These are phyloP conservation scores for Vitis riparia DNA, from an alignment of 164 flowering plant species.

Conservation along the genomic window DNA sequence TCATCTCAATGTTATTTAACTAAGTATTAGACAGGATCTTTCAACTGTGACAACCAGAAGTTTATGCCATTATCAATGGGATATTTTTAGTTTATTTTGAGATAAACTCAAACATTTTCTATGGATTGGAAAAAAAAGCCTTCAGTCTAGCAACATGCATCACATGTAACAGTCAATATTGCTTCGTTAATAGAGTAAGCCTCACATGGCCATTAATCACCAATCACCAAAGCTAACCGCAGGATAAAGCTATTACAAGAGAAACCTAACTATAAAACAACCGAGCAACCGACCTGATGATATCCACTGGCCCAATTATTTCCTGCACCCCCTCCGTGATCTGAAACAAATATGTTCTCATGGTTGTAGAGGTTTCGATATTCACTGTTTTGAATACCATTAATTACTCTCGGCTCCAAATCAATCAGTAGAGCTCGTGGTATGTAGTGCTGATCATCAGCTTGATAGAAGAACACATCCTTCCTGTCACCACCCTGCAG, in stretches of 20 bases:
- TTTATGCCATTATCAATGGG: no score
- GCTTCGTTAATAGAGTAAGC: no score
- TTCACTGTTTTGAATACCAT: slow-evolving; percentile 94
- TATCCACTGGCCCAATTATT: slow-evolving; percentile 99
- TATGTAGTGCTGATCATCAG: slow-evolving; percentile 98
- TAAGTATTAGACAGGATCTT: no score
- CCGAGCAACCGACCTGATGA: slow-evolving; percentile 55
- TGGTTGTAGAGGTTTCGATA: slow-evolving; percentile 95
- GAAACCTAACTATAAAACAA: not conserved
- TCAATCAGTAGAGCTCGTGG: slow-evolving; percentile 93
- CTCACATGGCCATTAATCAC: no score
- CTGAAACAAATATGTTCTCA: slow-evolving; percentile 86
- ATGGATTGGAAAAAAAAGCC: no score
- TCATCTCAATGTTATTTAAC: no score
- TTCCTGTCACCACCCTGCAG: slow-evolving; percentile 97
- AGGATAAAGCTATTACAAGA: not conserved
- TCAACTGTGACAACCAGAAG: no score
- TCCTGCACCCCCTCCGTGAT: slow-evolving; percentile 99
- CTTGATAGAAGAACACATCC: slow-evolving; percentile 99
- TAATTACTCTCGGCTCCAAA: slow-evolving; percentile 96
- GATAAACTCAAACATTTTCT: no score
- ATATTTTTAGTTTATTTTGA: no score
- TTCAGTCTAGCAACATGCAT: no score
- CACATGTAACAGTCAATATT: no score
- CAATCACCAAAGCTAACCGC: not conserved